phyloP scores from a whole-genome alignment of 1,139 yeast genomes.

The Zygosaccharomyces sapae region DNA sequence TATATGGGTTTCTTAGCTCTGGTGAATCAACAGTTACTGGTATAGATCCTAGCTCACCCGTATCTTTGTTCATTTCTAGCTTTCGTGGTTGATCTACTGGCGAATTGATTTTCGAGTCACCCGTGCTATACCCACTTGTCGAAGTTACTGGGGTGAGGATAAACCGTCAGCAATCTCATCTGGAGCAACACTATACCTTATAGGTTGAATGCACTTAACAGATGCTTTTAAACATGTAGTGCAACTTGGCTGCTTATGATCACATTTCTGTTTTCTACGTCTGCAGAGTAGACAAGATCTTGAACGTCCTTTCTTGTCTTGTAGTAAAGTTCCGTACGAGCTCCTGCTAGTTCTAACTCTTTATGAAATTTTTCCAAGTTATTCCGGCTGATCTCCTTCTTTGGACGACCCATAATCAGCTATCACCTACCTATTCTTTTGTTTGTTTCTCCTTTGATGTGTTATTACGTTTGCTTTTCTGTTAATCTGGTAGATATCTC shows the following conservation, averaged over 20 bases:
- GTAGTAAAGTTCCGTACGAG: conserved; percentile 26
- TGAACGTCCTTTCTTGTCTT: conserved; percentile 47
- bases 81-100: neutral
- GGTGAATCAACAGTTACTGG: neutral
- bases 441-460: neutral
- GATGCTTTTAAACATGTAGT: conserved; percentile 59
- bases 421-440: neutral
- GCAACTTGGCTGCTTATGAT: conserved; percentile 56
- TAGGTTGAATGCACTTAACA: conserved; percentile 55
- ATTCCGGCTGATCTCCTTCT: conserved; percentile 34
- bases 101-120: neutral
- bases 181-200: conserved; percentile 40
- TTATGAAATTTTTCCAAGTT: conserved; percentile 34
- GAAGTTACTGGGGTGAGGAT: conserved; percentile 7
- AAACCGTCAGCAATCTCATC: conserved; percentile 1
- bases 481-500: neutral
- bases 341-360: conserved; percentile 35
- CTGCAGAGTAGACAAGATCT: conserved; percentile 51
- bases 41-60: neutral
- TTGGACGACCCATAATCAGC: conserved; percentile 36
- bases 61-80: neutral
- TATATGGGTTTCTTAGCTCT: neutral
- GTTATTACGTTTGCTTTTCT: too few relatives aligned
- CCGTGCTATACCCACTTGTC: neutral
- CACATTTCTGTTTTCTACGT: conserved; percentile 54